Evolutionary conservation across 345 rosid genomes (phyloP).

Genomic region (Gossypium rotundifolium): DNA sequence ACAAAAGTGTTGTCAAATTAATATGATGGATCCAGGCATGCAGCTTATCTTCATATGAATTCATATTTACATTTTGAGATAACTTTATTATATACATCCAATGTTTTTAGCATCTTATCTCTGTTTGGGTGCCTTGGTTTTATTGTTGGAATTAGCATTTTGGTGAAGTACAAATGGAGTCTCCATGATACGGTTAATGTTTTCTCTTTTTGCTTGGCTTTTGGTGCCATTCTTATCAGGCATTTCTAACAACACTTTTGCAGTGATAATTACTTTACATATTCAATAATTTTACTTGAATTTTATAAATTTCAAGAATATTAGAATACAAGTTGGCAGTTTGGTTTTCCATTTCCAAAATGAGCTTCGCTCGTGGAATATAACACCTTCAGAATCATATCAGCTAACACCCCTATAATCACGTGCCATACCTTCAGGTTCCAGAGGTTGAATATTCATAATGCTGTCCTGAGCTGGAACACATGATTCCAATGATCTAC

Average conservation of each 20-base stretch:
- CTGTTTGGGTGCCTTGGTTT: not conserved
- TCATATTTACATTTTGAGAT: not conserved
- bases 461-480: not conserved
- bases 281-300: not conserved
- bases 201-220: not conserved
- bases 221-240: conserved; percentile 5
- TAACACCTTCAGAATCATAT: not conserved
- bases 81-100: not conserved
- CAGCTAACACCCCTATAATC: not conserved
- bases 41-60: too few relatives aligned
- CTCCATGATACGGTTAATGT: not conserved
- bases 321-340: too few relatives aligned
- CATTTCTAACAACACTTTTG: not conserved
- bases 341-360: not conserved
- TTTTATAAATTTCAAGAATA: too few relatives aligned
- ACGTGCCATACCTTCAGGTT: conserved; percentile 1
- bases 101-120: not conserved
- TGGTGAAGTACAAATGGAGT: not conserved
- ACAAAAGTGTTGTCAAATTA: too few relatives aligned
- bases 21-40: too few relatives aligned
- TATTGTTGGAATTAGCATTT: not conserved
- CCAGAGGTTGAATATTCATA: not conserved
- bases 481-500: not conserved
- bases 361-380: not conserved
- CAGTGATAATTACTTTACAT: not conserved